Percentiles rank a stretch among this genome's conserved stretches.
phyloP scores from a whole-genome alignment of 1,284 basidiomycete genomes.

The Termitomyces sp. region DNA sequence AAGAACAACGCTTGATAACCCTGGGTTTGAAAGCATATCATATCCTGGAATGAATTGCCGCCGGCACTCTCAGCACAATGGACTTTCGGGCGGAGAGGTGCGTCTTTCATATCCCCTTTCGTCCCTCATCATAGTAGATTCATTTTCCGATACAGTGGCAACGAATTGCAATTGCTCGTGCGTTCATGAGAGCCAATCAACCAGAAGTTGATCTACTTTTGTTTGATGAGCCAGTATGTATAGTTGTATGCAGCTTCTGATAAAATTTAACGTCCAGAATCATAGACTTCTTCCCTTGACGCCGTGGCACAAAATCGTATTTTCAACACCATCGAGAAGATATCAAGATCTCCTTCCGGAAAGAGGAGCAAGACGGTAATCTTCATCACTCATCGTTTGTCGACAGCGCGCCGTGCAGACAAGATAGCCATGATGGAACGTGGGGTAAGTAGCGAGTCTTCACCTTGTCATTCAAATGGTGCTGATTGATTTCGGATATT shows the following conservation, averaged over 20 bases:
- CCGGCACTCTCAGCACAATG: constrained; percentile 41
- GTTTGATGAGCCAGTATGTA: constrained; percentile 73
- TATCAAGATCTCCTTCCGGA: constrained; percentile 52
- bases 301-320: constrained; percentile 75
- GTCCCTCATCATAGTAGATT: neutral
- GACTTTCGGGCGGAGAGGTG: constrained; percentile 76
- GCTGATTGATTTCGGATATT: constrained; percentile 8
- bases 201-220: constrained; percentile 74
- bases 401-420: constrained; percentile 73
- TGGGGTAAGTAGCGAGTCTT: constrained; percentile 45
- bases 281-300: constrained; percentile 73
- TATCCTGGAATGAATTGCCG: constrained; percentile 34
- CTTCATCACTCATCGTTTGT: constrained; percentile 80
- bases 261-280: neutral
- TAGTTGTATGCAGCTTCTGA: constrained; percentile 5
- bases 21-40: constrained; percentile 48
- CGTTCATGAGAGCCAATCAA: constrained; percentile 74
- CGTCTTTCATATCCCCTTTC: constrained; percentile 16
- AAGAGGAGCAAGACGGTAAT: constrained; percentile 66
- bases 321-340: constrained; percentile 64
- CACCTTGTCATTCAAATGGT: constrained; percentile 9
- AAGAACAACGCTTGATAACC: constrained; percentile 59
- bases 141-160: constrained; percentile 60
- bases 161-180: constrained; percentile 74
- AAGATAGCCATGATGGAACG: constrained; percentile 84